These are phyloP conservation scores for Clonostachys chloroleuca DNA, from an alignment of 2,329 filamentous ascomycete species.

Conservation along the genomic window DNA sequence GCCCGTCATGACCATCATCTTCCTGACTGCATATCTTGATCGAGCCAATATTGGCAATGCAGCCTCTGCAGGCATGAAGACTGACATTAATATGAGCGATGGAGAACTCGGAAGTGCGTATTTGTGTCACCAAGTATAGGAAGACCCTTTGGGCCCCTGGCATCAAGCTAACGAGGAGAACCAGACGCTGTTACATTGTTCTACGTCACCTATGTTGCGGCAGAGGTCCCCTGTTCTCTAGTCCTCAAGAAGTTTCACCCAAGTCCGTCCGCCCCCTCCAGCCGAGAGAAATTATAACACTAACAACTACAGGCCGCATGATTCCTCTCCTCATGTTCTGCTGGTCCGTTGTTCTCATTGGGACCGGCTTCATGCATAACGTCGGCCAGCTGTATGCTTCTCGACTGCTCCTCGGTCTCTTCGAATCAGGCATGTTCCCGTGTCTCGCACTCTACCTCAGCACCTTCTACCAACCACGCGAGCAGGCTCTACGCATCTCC, in stretches of 20 bases:
- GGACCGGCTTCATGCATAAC: slow-evolving; percentile 61
- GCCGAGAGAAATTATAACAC: not conserved
- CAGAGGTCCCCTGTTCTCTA: slow-evolving; percentile 20
- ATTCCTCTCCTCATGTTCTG: slow-evolving; percentile 36
- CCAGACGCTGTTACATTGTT: slow-evolving; percentile 15
- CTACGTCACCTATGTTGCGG: slow-evolving; percentile 20
- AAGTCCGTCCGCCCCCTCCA: slow-evolving; percentile 5
- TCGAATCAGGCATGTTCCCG: slow-evolving; percentile 72
- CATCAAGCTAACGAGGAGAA: not conserved
- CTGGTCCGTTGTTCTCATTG: slow-evolving; percentile 63
- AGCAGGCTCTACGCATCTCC: slow-evolving; percentile 75
- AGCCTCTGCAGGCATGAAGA: slow-evolving; percentile 17
- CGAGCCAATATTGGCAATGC: slow-evolving; percentile 13
- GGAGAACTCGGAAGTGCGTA: slow-evolving; percentile 14
- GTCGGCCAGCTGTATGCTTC: slow-evolving; percentile 63
- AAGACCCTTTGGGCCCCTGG: too few relatives aligned
- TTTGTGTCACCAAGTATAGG: not conserved
- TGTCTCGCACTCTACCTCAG: slow-evolving; percentile 77
- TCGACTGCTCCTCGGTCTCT: slow-evolving; percentile 66
- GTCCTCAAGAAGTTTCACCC: slow-evolving; percentile 19
- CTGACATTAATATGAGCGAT: slow-evolving; percentile 29
- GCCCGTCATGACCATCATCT: slow-evolving; percentile 27
- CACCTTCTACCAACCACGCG: slow-evolving; percentile 77
- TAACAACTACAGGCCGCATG: slow-evolving; percentile 22
- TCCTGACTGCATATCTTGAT: slow-evolving; percentile 21